A percentile compares a stretch with the other conserved stretches of the same genome.
These are phyloP conservation scores for Gaultheria prostrata DNA, from an alignment of 148 eudicot genomes.

Conservation along the genomic window DNA sequence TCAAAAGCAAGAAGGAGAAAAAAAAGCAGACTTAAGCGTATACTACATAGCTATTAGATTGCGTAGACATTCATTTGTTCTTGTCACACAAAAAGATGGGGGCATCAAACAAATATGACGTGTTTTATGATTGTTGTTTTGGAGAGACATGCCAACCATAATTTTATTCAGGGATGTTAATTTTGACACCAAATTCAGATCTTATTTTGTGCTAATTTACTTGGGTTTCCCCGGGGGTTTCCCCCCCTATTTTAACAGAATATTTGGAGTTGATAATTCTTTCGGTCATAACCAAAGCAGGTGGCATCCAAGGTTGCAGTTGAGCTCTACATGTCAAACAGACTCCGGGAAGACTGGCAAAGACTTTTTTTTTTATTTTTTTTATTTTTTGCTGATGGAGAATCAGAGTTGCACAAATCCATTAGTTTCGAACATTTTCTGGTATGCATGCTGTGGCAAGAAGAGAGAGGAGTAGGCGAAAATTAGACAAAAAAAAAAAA, in stretches of 20 bases:
- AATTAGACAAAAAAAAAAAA: neutral
- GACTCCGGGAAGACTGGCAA: neutral
- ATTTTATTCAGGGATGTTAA: neutral
- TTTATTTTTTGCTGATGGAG: too few relatives aligned
- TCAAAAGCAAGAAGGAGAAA: neutral
- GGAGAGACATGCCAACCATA: neutral
- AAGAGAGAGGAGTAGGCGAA: neutral
- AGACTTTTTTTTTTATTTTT: neutral
- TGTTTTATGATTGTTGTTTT: neutral
- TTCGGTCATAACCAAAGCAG: neutral
- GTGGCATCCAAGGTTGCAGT: neutral
- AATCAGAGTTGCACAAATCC: neutral
- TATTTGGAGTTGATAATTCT: neutral
- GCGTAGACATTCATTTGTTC: neutral
- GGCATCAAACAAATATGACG: neutral
- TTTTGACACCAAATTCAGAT: neutral
- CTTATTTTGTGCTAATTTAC: neutral
- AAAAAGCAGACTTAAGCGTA: neutral
- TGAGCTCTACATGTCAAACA: neutral
- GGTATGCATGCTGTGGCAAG: neutral
- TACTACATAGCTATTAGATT: neutral
- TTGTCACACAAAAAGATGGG: neutral
- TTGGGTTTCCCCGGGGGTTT: neutral
- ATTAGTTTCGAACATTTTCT: neutral
- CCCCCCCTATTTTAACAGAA: neutral